phyloP scores from a whole-genome alignment of 768 basidiomycete species.

The Serendipita indica region DNA sequence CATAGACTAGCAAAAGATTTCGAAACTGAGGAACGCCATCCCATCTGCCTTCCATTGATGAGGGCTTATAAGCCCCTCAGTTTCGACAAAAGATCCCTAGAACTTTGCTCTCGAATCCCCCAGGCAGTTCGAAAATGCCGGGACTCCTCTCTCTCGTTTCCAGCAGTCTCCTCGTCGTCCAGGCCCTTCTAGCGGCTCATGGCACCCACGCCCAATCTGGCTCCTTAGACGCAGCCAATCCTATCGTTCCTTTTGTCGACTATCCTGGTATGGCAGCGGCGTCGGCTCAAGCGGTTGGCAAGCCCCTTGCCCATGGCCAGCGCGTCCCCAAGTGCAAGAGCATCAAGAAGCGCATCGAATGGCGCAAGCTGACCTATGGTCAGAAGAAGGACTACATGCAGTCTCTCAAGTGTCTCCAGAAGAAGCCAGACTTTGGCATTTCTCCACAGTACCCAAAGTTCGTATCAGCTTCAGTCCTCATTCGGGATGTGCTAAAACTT shows the following conservation, averaged over 20 bases:
- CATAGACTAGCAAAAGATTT: too few species aligned
- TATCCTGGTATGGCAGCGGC: background rate
- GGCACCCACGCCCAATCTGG: background rate
- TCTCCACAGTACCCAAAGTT: background rate
- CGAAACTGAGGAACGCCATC: too few species aligned
- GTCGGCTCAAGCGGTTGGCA: background rate
- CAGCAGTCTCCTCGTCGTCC: too few species aligned
- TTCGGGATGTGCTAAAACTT: background rate
- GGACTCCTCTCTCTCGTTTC: too few species aligned
- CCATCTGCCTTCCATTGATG: too few species aligned
- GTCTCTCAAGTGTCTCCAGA: constrained; percentile 1
- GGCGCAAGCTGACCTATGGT: background rate
- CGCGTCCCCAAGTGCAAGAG: background rate
- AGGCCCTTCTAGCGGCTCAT: too few species aligned
- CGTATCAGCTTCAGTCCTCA: background rate
- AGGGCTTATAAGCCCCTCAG: too few species aligned
- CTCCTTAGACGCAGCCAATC: background rate
- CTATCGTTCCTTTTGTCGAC: background rate
- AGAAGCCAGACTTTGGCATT: background rate
- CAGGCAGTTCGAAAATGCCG: too few species aligned
- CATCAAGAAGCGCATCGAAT: background rate
- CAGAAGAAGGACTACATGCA: constrained; percentile 8
- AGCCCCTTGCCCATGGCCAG: background rate
- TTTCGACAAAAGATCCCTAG: too few species aligned
- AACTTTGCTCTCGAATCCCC: too few species aligned